Evolutionary conservation across 257 asterid species (phyloP).

Genomic region (Coffea eugenioides): DNA sequence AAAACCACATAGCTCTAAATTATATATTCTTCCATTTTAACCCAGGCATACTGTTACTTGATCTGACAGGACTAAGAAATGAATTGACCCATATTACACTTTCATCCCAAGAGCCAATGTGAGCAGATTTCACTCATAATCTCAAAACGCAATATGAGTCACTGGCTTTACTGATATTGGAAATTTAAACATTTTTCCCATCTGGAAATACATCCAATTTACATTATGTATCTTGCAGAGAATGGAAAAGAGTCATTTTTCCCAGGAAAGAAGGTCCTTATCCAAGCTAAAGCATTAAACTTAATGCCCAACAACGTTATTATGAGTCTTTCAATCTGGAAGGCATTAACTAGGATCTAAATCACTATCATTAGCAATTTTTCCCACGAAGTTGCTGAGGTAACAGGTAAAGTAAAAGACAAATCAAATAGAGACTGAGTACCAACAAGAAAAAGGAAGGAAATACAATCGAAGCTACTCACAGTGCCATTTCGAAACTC

Average conservation of each 20-base stretch:
- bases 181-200: neutral
- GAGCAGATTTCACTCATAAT: neutral
- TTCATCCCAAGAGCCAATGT: neutral
- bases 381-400: neutral
- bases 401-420: neutral
- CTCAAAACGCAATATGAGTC: neutral
- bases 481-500: constrained; percentile 49
- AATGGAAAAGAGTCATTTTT: neutral
- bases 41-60: too few relatives aligned
- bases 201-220: neutral
- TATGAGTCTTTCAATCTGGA: neutral
- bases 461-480: constrained; percentile 24
- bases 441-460: neutral
- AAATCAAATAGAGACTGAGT: neutral
- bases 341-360: neutral
- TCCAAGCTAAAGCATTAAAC: neutral
- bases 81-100: neutral
- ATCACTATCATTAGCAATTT: neutral
- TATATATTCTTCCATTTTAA: neutral
- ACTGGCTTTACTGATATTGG: neutral
- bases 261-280: neutral
- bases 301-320: neutral
- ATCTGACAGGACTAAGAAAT: neutral
- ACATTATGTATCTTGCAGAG: neutral
- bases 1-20: too few relatives aligned